These are phyloP conservation scores for Paraphaeosphaeria minitans DNA, from an alignment of 2,329 filamentous ascomycete genomes.

Conservation along the genomic window DNA sequence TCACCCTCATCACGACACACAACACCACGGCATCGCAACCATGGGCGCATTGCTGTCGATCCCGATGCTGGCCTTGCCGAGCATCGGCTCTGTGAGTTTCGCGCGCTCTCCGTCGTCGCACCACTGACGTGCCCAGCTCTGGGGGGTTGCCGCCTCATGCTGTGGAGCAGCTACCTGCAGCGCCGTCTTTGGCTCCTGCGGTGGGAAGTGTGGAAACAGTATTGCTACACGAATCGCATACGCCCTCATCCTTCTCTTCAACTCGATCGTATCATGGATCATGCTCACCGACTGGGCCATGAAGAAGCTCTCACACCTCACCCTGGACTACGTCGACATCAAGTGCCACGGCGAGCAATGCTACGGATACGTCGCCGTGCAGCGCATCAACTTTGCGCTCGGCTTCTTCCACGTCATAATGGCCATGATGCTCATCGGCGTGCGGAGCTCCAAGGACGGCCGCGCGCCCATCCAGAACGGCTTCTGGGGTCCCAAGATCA, in stretches of 20 bases:
- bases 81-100: constrained; percentile 76
- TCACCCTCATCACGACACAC: constrained; percentile 10
- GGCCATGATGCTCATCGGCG: constrained; percentile 82
- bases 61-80: constrained; percentile 86
- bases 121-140: constrained; percentile 59
- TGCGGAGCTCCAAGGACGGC: constrained; percentile 83
- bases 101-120: constrained; percentile 1
- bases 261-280: constrained; percentile 97
- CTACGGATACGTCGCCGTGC: constrained; percentile 93
- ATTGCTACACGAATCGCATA: constrained; percentile 97
- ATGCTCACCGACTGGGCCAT: constrained; percentile 99
- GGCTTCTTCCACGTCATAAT: constrained; percentile 91
- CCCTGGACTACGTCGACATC: constrained; percentile 94
- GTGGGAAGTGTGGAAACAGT: constrained; percentile 96
- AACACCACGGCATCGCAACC: constrained; percentile 23
- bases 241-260: constrained; percentile 90
- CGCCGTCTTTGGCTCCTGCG: constrained; percentile 92
- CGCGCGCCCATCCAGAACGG: constrained; percentile 92
- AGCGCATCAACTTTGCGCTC: constrained; percentile 96
- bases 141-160: constrained; percentile 84
- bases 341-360: constrained; percentile 87
- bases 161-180: constrained; percentile 97
- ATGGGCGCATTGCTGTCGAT: constrained; percentile 95
- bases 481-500: constrained; percentile 97
- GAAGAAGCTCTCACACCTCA: constrained; percentile 89